phyloP scores from a whole-genome alignment of 1,284 basidiomycete genomes.

The Microbotryum saponariae region DNA sequence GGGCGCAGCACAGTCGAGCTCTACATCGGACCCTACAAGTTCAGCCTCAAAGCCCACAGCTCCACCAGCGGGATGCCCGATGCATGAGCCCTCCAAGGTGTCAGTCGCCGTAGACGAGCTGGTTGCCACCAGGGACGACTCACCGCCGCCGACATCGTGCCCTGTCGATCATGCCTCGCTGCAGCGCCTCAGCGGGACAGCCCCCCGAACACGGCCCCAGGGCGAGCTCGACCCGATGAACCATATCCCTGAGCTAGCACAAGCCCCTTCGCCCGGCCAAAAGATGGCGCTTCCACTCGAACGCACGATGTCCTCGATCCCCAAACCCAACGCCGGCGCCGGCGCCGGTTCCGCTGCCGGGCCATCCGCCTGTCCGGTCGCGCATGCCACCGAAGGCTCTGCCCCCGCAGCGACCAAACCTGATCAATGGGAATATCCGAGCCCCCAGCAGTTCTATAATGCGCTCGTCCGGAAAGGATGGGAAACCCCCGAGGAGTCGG shows the following conservation, averaged over 20 bases:
- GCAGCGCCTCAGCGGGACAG: background rate
- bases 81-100: constrained; percentile 15
- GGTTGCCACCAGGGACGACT: background rate
- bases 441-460: constrained; percentile 97
- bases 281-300: constrained; percentile 60
- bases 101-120: too few species aligned
- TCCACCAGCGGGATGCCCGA: constrained; percentile 24
- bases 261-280: constrained; percentile 57
- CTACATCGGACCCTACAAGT: background rate
- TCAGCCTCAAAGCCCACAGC: background rate
- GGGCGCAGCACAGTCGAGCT: constrained; percentile 21
- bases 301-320: constrained; percentile 75
- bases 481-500: constrained; percentile 94
- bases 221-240: constrained; percentile 65
- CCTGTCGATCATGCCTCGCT: constrained; percentile 13
- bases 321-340: constrained; percentile 53
- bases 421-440: constrained; percentile 86
- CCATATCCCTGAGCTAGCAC: constrained; percentile 77
- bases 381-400: constrained; percentile 22
- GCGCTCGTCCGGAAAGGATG: constrained; percentile 93
- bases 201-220: constrained; percentile 11
- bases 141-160: constrained; percentile 10
- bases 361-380: constrained; percentile 37
- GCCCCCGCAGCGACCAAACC: constrained; percentile 7
- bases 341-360: constrained; percentile 33